Base-by-base conservation (phyloP, 2,329 filamentous ascomycete species). In the Cladosporium oxysporum region DNA sequence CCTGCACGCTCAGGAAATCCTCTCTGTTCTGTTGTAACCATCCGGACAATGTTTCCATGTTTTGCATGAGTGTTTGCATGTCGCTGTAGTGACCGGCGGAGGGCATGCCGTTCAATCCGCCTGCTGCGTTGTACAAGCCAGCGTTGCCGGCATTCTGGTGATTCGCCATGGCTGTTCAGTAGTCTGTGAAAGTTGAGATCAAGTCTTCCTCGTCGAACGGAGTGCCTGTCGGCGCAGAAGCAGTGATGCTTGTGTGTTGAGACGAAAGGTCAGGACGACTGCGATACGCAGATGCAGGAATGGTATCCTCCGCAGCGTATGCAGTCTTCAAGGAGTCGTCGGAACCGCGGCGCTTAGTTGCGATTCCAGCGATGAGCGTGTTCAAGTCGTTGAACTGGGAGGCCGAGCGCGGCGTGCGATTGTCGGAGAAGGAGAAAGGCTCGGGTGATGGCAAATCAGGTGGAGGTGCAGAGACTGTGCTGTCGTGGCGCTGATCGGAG, bases 61-160 rank as follows among this genome's bases (percentile, higher is more conserved):
- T 72, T 59, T 74, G 68, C 75, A 76, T 76, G 60, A 78, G 69
- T 16, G 72, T 74, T 66, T 76, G 75, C 76, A 78, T 77, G 61
- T 78, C 76, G 66, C 72, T 71, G 68, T 76, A 75, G 66, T 78
- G 75, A n/a, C 76, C 76, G 16, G 76, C 76, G 18, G 75, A 71
- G 3, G 76, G 75, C 71, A 77, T 74, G 47, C 71, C 71, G 50
- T 71, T 71, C 66, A 74, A 68, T 53, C 70, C 71, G n/a, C 55
- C 63, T 2, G 59, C 44, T 31, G 62, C 58, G 29, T 62, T 69
- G 67, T 74, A 73, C 66, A 73, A 67, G 41, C 68, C 70, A 7
- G 69, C 69, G 50, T 72, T 74, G 44, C 69, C 70, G 41, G 68
- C 71, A 49, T 70, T 70, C 33, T 72, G 71, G 65, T 71, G 70